phyloP scores from a whole-genome alignment of 345 rosid genomes.

The Lumnitzera littorea region DNA sequence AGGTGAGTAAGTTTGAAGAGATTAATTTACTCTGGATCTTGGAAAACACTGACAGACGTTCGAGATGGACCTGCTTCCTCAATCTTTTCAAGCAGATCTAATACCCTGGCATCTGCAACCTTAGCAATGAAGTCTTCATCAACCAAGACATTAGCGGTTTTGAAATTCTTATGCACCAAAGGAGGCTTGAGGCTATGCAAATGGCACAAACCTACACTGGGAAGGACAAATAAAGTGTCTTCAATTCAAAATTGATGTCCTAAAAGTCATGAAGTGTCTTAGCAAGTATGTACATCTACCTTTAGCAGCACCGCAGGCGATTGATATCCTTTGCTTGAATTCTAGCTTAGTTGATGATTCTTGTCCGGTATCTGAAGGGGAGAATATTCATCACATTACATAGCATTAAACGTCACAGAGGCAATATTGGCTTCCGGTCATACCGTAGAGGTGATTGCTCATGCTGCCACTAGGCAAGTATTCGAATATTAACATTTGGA shows the following conservation, averaged over 20 bases:
- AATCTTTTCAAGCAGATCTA: slow-evolving; percentile 30
- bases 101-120: slow-evolving; percentile 50
- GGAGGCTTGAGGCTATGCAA: slow-evolving; percentile 54
- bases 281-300: slow-evolving; percentile 28
- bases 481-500: slow-evolving; percentile 51
- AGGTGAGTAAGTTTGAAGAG: slow-evolving; percentile 7
- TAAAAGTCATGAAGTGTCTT: background rate
- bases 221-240: slow-evolving; percentile 1
- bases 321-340: slow-evolving; percentile 54
- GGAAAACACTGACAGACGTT: slow-evolving; percentile 29
- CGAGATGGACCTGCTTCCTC: slow-evolving; percentile 49
- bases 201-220: slow-evolving; percentile 49
- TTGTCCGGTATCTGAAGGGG: slow-evolving; percentile 23
- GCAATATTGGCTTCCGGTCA: background rate
- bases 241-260: background rate
- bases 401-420: too few relatives aligned
- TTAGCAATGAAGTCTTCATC: slow-evolving; percentile 57
- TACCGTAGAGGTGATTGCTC: slow-evolving; percentile 49
- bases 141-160: slow-evolving; percentile 58
- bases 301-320: slow-evolving; percentile 66
- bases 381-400: background rate
- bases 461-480: slow-evolving; percentile 60
- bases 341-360: slow-evolving; percentile 39
- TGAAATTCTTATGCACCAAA: slow-evolving; percentile 60
- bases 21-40: slow-evolving; percentile 54